phyloP scores from a whole-genome alignment of 2,329 filamentous ascomycete species.

The Cordyceps fumosorosea region DNA sequence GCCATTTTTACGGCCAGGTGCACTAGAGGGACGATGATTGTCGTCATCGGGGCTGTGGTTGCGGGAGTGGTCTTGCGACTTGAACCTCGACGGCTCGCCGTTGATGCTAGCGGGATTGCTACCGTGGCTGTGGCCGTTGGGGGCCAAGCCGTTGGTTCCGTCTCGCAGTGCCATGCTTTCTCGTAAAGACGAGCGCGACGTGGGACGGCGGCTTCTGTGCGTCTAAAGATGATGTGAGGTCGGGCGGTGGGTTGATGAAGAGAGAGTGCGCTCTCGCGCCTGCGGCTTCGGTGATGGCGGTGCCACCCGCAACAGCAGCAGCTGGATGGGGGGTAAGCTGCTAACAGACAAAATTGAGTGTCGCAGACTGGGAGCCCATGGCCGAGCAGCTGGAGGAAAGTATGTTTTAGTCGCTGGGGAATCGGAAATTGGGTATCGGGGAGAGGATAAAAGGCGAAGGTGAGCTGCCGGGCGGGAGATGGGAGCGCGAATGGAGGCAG shows the following conservation, averaged over 20 bases:
- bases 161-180: slow-evolving; percentile 3
- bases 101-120: slow-evolving; percentile 7
- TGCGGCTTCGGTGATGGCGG: neutral
- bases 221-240: neutral
- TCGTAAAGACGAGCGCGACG: neutral
- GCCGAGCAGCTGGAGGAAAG: neutral
- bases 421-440: neutral
- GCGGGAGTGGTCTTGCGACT: slow-evolving; percentile 1
- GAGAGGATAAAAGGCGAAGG: neutral
- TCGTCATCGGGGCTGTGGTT: slow-evolving; percentile 5
- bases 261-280: neutral
- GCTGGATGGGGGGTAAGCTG: neutral
- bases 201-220: neutral
- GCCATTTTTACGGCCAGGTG: slow-evolving; percentile 37
- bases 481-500: neutral
- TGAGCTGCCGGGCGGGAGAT: neutral
- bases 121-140: slow-evolving; percentile 6
- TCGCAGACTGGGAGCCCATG: neutral
- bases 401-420: neutral
- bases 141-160: slow-evolving; percentile 1
- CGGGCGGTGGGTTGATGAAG: neutral
- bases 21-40: slow-evolving; percentile 39
- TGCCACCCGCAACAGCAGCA: neutral
- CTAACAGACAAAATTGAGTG: neutral
- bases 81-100: slow-evolving; percentile 10